phyloP scores from a whole-genome alignment of 768 basidiomycete genomes.

The Agrocybe praecox region DNA sequence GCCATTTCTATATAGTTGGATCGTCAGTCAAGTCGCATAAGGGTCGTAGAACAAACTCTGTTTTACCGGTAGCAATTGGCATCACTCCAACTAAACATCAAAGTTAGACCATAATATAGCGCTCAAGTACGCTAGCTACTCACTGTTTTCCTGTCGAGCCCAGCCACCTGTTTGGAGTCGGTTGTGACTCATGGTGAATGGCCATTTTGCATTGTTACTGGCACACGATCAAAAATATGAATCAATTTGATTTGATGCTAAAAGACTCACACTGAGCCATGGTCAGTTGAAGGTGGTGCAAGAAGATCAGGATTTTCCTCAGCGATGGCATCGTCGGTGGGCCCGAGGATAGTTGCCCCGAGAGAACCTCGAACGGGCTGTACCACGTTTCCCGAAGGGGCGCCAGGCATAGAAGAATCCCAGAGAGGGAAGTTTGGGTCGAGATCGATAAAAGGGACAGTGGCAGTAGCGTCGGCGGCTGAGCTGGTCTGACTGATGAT shows the following conservation, averaged over 20 bases:
- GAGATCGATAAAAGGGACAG: conserved; percentile 23
- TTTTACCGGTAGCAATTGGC: conserved; percentile 44
- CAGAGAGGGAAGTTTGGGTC: conserved; percentile 23
- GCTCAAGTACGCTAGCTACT: conserved; percentile 34
- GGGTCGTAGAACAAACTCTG: background rate
- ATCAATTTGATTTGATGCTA: background rate
- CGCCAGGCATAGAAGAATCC: conserved; percentile 29
- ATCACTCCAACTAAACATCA: conserved; percentile 38
- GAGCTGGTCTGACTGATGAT: conserved; percentile 14
- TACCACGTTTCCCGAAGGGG: conserved; percentile 17
- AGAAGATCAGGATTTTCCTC: conserved; percentile 56
- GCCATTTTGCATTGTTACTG: conserved; percentile 60
- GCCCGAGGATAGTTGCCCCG: conserved; percentile 55
- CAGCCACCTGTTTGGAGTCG: conserved; percentile 64
- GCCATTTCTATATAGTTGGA: conserved; percentile 16
- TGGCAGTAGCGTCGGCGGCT: conserved; percentile 42
- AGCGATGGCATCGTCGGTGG: conserved; percentile 53
- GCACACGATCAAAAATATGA: background rate
- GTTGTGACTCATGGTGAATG: conserved; percentile 61
- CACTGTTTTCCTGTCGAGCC: conserved; percentile 51
- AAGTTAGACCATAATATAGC: background rate
- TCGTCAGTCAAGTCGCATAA: background rate
- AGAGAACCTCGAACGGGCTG: conserved; percentile 47
- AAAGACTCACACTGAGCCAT: conserved; percentile 42
- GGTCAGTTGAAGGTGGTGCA: conserved; percentile 65